Evolutionary conservation across 192 early-diverging fungal species (phyloP).

Genomic region (Linnemannia hyalina): DNA sequence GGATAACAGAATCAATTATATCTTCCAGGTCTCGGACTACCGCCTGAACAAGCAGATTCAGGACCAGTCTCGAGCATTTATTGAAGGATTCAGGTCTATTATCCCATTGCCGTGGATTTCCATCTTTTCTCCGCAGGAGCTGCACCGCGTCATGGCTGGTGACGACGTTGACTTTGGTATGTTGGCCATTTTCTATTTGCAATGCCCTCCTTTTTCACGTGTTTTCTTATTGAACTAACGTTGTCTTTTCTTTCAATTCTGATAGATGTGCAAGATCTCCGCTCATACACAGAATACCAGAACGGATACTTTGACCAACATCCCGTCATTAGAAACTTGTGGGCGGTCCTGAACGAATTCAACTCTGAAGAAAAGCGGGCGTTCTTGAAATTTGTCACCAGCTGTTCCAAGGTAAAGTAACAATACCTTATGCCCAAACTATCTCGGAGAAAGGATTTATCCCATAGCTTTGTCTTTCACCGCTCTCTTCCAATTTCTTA

Average conservation of each 20-base stretch:
- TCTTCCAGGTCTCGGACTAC: conserved; percentile 82
- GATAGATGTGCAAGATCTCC: conserved; percentile 71
- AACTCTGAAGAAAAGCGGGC: conserved; percentile 69
- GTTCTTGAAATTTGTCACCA: conserved; percentile 84
- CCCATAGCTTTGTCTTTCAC: neutral
- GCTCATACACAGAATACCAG: conserved; percentile 72
- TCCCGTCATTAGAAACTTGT: conserved; percentile 76
- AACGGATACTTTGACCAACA: conserved; percentile 80
- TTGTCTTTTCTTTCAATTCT: neutral
- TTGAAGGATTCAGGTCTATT: conserved; percentile 75
- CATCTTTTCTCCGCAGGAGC: conserved; percentile 90
- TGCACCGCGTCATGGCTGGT: conserved; percentile 79
- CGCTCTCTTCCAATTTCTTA: neutral
- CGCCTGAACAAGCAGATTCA: conserved; percentile 78
- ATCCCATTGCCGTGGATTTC: conserved; percentile 85
- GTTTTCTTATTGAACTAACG: conserved; percentile 45
- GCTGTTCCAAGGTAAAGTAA: conserved; percentile 72
- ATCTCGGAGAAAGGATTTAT: neutral
- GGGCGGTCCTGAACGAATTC: conserved; percentile 75
- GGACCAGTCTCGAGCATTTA: conserved; percentile 80
- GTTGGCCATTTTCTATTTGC: neutral
- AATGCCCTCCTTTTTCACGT: neutral
- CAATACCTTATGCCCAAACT: no score
- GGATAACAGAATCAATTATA: conserved; percentile 68
- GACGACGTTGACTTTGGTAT: conserved; percentile 74